Conservation (phyloP, 441 rosid genomes). For the Euphorbia schlechtendalii region DNA sequence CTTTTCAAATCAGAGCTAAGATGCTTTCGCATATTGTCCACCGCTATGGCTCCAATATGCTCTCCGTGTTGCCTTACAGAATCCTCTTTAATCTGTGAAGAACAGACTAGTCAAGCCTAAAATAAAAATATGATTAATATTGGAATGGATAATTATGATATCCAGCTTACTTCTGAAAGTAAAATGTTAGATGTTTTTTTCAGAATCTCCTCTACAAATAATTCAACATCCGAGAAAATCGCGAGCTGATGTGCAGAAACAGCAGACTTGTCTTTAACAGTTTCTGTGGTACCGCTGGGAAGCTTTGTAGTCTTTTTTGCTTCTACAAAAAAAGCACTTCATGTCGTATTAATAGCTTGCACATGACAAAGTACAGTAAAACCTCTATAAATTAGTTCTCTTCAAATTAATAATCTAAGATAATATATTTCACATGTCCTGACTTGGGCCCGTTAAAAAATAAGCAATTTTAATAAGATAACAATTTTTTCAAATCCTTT, state of each 20-base stretch:
- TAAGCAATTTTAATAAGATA: too few relatives aligned
- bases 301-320: slow-evolving; percentile 48
- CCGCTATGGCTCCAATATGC: slow-evolving; percentile 38
- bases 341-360: too few relatives aligned
- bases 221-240: slow-evolving; percentile 39
- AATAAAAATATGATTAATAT: background rate
- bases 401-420: too few relatives aligned
- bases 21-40: slow-evolving; percentile 40
- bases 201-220: slow-evolving; percentile 63
- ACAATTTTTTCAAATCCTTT: too few relatives aligned
- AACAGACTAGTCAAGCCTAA: slow-evolving; percentile 3
- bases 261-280: slow-evolving; percentile 27
- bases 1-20: slow-evolving; percentile 52
- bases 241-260: slow-evolving; percentile 18
- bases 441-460: too few relatives aligned
- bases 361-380: too few relatives aligned
- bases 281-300: slow-evolving; percentile 27
- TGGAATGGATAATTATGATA: too few relatives aligned
- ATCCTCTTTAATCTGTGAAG: slow-evolving; percentile 46
- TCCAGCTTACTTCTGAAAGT: slow-evolving; percentile 47
- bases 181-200: slow-evolving; percentile 45
- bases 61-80: slow-evolving; percentile 36
- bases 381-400: too few relatives aligned
- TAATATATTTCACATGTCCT: too few relatives aligned
- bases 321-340: slow-evolving; percentile 22